Percentiles rank a stretch among this genome's conserved stretches.
phyloP scores from a whole-genome alignment of 768 basidiomycete species.

The Vararia minispora region DNA sequence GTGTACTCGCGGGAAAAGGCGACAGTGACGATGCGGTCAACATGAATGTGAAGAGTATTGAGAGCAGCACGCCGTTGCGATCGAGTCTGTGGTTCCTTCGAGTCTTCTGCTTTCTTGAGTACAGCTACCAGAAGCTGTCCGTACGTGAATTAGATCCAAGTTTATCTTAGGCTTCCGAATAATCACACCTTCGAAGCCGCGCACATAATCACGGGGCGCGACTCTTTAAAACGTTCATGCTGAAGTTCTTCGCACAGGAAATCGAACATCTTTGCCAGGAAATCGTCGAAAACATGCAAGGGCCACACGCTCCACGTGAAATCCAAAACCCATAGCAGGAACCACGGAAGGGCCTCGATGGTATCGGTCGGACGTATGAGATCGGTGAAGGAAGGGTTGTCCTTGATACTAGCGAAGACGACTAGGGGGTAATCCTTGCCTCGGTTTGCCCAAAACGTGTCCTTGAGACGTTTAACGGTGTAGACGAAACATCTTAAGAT shows the following conservation, averaged over 20 bases:
- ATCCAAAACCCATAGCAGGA: slow-evolving; percentile 55
- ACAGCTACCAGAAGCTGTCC: slow-evolving; percentile 23
- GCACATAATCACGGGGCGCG: slow-evolving; percentile 49
- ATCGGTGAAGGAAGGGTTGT: slow-evolving; percentile 49
- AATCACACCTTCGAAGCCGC: slow-evolving; percentile 50
- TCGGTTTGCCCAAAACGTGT: slow-evolving; percentile 59
- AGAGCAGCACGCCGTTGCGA: slow-evolving; percentile 22
- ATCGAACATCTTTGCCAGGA: slow-evolving; percentile 61
- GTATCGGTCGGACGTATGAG: slow-evolving; percentile 29
- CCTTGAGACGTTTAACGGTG: slow-evolving; percentile 45
- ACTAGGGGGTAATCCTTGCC: slow-evolving; percentile 64
- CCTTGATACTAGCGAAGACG: slow-evolving; percentile 74
- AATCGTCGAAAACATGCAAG: slow-evolving; percentile 35
- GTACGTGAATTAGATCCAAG: too few species aligned
- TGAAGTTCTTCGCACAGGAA: slow-evolving; percentile 77
- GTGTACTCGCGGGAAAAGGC: slow-evolving; percentile 31
- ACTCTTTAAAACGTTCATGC: slow-evolving; percentile 54
- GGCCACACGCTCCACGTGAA: slow-evolving; percentile 47
- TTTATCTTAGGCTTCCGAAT: too few species aligned
- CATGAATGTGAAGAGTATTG: slow-evolving; percentile 40
- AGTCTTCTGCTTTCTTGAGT: slow-evolving; percentile 22
- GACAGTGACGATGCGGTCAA: slow-evolving; percentile 32
- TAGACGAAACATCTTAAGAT: slow-evolving; percentile 49
- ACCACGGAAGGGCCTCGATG: slow-evolving; percentile 37
- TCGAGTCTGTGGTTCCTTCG: slow-evolving; percentile 17